These are phyloP conservation scores for Fusarium avenaceum DNA, from an alignment of 2,329 filamentous ascomycete species.

Conservation along the genomic window DNA sequence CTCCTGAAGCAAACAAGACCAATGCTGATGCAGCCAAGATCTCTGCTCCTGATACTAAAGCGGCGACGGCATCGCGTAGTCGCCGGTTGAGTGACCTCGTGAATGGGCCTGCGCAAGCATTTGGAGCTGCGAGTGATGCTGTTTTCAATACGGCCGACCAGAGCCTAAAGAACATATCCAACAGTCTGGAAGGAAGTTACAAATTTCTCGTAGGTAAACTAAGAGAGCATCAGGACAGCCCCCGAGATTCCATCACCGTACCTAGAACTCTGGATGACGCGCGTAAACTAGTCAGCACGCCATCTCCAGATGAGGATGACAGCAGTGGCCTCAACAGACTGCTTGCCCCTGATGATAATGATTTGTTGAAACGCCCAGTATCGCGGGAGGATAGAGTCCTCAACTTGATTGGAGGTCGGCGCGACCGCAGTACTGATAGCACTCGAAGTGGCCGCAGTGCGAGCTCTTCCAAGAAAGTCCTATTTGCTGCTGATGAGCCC, in stretches of 20 bases:
- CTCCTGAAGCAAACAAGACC: slow-evolving; percentile 52
- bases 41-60: slow-evolving; percentile 59
- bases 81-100: slow-evolving; percentile 87
- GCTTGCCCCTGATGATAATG: slow-evolving; percentile 58
- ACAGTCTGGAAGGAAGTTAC: slow-evolving; percentile 90
- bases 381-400: slow-evolving; percentile 74
- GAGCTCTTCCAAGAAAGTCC: slow-evolving; percentile 70
- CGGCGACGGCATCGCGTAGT: slow-evolving; percentile 70
- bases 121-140: slow-evolving; percentile 86
- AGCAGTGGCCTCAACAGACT: slow-evolving; percentile 69
- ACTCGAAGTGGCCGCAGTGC: slow-evolving; percentile 73
- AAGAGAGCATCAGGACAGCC: slow-evolving; percentile 73
- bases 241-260: slow-evolving; percentile 67
- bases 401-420: slow-evolving; percentile 78
- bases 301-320: slow-evolving; percentile 73
- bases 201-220: slow-evolving; percentile 92
- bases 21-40: slow-evolving; percentile 55
- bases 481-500: slow-evolving; percentile 61
- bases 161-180: slow-evolving; percentile 90
- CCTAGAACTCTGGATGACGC: slow-evolving; percentile 96
- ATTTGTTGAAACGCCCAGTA: slow-evolving; percentile 49
- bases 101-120: slow-evolving; percentile 83
- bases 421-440: slow-evolving; percentile 85
- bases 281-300: slow-evolving; percentile 85
- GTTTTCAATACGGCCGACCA: slow-evolving; percentile 92